Conservation (phyloP, 257 asterid genomes). For the Solanum ossicruentum region DNA sequence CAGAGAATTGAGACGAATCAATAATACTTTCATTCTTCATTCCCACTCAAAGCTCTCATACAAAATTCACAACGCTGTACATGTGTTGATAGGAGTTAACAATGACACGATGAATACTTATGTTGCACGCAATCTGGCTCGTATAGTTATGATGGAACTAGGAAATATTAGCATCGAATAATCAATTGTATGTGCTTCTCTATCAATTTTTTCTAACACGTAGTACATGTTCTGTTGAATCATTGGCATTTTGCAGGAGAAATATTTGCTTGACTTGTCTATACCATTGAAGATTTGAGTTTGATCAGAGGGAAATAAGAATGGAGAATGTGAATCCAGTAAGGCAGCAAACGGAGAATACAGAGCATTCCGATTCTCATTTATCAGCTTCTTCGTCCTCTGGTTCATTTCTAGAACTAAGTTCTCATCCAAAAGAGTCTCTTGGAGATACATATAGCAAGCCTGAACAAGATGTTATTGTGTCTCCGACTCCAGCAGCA, state of each 20-base stretch:
- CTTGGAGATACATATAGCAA: neutral
- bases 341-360: neutral
- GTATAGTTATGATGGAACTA: neutral
- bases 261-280: neutral
- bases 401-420: constrained; percentile 3
- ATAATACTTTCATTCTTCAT: too few relatives aligned
- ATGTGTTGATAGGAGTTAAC: neutral
- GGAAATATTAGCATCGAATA: neutral
- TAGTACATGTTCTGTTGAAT: neutral
- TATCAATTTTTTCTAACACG: neutral
- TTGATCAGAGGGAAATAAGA: neutral
- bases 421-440: neutral
- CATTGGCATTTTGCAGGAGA: neutral
- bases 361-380: neutral
- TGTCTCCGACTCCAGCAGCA: neutral
- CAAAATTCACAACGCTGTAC: too few relatives aligned
- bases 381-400: constrained; percentile 19
- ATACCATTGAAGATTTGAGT: neutral
- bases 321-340: neutral
- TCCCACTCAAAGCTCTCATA: too few relatives aligned
- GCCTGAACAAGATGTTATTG: constrained; percentile 11
- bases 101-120: neutral
- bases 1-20: too few relatives aligned
- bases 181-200: neutral
- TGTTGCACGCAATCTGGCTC: neutral